Evolutionary conservation across 2,329 filamentous ascomycete genomes (phyloP), one percentile per base, ranked within the genome.

Genomic region (Cercospora zeae-maydis): DNA sequence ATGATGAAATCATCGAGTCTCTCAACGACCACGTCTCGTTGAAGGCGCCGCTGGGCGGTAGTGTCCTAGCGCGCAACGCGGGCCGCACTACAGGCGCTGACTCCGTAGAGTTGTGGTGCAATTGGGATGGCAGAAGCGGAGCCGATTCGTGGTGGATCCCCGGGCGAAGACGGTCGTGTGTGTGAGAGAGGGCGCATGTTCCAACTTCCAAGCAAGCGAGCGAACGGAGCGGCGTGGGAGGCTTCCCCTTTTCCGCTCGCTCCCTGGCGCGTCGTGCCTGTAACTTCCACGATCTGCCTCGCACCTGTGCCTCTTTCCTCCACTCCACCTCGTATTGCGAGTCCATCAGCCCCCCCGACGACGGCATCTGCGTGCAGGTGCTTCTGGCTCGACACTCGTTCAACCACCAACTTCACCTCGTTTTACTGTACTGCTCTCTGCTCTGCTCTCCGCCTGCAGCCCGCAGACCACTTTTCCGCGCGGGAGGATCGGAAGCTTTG

Each of bases 281-380:
- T 36, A 37, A 34, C 42, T 62, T 58, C 59, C 59, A 55, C 37
- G 56, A 53, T 55, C 59, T 57, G 61, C 57, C 59, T 60, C 45
- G 27, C 30, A 57, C 58, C 33, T 55, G 54, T 59, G 52, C 58
- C 52, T 39, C 53, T 66, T 64, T 55, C 61, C 56, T 64, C 59
- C 59, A 62, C 62, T 56, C 58, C 56, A 49, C 57, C 53, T 64
- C 61, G 61, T 64, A 57, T 64, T 27, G 34, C 58, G 49, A 59
- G 45, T 34, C 57, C 30, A 59, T 42, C 57, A 27, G 27, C 33
- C 47, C 24, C 30, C 47, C 39, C 13, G 16, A 45, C 39, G 39
- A 45, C 39, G 9, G 39, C 39, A 45, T 45, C 39, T 45, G 39
- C 39, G 39, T 6, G 39, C 39, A 45, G 39, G 37, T 9, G 37